Conservation (phyloP, 2,329 filamentous ascomycete genomes). For the Xylariaceae sp. region DNA sequence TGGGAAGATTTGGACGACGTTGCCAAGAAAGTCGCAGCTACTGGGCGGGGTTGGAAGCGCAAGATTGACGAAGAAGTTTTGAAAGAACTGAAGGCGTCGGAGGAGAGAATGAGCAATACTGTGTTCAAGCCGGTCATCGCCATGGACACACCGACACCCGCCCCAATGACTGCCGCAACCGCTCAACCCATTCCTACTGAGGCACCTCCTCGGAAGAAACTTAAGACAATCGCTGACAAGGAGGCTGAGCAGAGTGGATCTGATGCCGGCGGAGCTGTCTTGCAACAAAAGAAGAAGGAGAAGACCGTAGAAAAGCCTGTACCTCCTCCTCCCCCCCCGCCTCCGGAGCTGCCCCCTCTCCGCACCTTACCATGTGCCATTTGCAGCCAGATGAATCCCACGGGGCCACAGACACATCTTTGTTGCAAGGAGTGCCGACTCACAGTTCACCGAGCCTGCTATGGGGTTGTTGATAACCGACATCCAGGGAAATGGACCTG, state of each 20-base stretch:
- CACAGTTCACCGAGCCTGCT: constrained; percentile 88
- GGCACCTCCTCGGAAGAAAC: constrained; percentile 57
- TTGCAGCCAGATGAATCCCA: constrained; percentile 69
- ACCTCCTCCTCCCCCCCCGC: constrained; percentile 47
- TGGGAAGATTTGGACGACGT: constrained; percentile 94
- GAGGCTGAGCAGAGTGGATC: constrained; percentile 43
- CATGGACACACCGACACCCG: constrained; percentile 21
- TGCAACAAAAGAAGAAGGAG: constrained; percentile 55
- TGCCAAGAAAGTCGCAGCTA: constrained; percentile 77
- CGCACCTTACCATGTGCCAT: constrained; percentile 79
- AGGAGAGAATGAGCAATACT: constrained; percentile 52
- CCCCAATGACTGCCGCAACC: constrained; percentile 26
- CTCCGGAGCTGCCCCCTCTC: constrained; percentile 74
- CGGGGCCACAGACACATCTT: constrained; percentile 62
- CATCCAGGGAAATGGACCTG: constrained; percentile 82
- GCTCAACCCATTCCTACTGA: constrained; percentile 23
- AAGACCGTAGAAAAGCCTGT: constrained; percentile 53
- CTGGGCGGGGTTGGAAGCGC: constrained; percentile 79
- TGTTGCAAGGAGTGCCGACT: constrained; percentile 85
- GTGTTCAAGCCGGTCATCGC: constrained; percentile 32
- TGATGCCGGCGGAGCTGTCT: constrained; percentile 41
- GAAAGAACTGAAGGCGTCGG: constrained; percentile 63
- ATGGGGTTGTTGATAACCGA: constrained; percentile 73
- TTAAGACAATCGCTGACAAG: constrained; percentile 52
- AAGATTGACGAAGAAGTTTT: constrained; percentile 88